phyloP scores from a whole-genome alignment of 495 filamentous ascomycete species.

The Lasiosphaeria miniovina region DNA sequence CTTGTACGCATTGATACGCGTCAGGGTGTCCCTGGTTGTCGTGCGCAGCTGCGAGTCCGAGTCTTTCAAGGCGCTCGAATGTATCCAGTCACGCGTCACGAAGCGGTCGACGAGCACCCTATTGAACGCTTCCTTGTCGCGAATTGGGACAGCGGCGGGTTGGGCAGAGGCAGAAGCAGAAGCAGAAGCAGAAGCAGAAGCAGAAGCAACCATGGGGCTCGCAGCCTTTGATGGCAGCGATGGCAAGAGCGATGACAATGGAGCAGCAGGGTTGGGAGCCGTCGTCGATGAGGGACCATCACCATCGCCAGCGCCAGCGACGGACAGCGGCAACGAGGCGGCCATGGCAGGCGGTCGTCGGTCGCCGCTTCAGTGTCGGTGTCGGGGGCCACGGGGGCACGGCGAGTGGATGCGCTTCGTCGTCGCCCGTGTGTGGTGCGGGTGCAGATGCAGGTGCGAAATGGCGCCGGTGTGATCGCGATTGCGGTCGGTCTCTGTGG shows the following conservation, averaged over 20 bases:
- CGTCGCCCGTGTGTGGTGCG: background rate
- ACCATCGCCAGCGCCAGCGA: slow-evolving; percentile 13
- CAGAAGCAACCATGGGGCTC: slow-evolving; percentile 16
- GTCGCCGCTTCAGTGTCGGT: background rate
- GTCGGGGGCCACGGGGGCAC: background rate
- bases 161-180: slow-evolving; percentile 16
- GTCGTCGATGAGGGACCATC: background rate
- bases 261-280: slow-evolving; percentile 6
- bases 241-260: slow-evolving; percentile 14
- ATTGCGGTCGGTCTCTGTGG: background rate
- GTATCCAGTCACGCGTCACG: slow-evolving; percentile 70
- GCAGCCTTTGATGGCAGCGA: slow-evolving; percentile 21
- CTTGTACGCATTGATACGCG: slow-evolving; percentile 49
- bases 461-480: background rate
- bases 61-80: slow-evolving; percentile 60
- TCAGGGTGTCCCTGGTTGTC: slow-evolving; percentile 37
- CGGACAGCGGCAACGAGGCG: slow-evolving; percentile 23
- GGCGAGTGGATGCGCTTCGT: background rate
- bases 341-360: slow-evolving; percentile 24
- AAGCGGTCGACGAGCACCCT: slow-evolving; percentile 71
- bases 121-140: slow-evolving; percentile 48
- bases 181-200: too few species aligned
- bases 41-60: slow-evolving; percentile 37
- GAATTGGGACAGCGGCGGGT: slow-evolving; percentile 25
- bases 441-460: background rate